Evolutionary conservation across 345 rosid genomes (phyloP).

Genomic region (Mercurialis annua): DNA sequence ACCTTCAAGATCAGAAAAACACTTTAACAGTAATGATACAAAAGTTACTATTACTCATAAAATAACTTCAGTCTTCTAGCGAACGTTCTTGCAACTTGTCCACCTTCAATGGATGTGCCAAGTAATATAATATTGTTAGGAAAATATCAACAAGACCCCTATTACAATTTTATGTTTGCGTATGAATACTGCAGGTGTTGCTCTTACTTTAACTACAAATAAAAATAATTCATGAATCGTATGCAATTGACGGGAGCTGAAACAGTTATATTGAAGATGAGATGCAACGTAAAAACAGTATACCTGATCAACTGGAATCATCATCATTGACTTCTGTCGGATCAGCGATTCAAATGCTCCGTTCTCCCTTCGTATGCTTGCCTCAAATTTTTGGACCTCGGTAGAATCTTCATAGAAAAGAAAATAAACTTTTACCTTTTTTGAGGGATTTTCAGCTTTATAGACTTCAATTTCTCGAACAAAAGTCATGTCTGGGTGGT

Average conservation of each 20-base stretch:
- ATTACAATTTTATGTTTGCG: too few relatives aligned
- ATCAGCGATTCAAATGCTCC: slow-evolving; percentile 94
- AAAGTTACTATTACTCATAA: too few relatives aligned
- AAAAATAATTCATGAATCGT: background rate
- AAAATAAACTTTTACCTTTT: slow-evolving; percentile 76
- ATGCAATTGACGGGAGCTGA: background rate
- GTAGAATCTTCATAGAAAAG: slow-evolving; percentile 90
- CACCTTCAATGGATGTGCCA: too few relatives aligned
- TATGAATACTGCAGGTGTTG: too few relatives aligned
- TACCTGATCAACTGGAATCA: slow-evolving; percentile 96
- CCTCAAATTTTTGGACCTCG: slow-evolving; percentile 92
- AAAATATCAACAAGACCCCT: too few relatives aligned
- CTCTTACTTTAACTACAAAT: too few relatives aligned
- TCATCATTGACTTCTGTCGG: slow-evolving; percentile 93
- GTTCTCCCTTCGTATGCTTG: slow-evolving; percentile 88
- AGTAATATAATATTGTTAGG: too few relatives aligned
- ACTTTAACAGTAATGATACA: too few relatives aligned
- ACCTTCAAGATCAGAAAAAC: too few relatives aligned
- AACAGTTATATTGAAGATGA: background rate
- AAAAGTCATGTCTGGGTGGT: slow-evolving; percentile 83
- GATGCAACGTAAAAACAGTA: slow-evolving; percentile 7
- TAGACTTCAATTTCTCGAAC: slow-evolving; percentile 92
- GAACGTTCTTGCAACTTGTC: too few relatives aligned
- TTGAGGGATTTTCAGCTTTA: slow-evolving; percentile 85
- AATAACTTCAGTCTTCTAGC: too few relatives aligned